Conservation (phyloP, 116 monocot genomes). For the Zostera marina region DNA sequence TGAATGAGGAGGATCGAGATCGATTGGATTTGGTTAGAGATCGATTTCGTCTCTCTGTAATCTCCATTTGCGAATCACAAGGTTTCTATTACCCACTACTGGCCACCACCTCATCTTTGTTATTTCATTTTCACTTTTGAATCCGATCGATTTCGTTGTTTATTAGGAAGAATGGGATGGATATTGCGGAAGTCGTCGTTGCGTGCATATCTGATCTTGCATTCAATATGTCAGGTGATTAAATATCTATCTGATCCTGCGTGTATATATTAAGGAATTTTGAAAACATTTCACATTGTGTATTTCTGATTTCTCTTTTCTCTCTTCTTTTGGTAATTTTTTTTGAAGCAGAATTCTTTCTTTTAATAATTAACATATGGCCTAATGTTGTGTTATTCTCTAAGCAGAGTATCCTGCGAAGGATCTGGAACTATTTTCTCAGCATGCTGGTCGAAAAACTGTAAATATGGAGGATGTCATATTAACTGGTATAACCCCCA, state of each 20-base stretch:
- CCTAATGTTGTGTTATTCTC: too few species aligned
- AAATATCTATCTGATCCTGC: too few species aligned
- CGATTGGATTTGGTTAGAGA: constrained; percentile 15
- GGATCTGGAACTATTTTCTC: constrained; percentile 77
- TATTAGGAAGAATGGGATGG: constrained; percentile 43
- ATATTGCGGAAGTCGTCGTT: constrained; percentile 54
- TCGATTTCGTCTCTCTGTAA: constrained; percentile 62
- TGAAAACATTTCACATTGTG: too few species aligned
- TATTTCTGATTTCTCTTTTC: too few species aligned
- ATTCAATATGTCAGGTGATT: constrained; percentile 55
- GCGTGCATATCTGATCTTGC: constrained; percentile 71
- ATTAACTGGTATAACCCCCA: constrained; percentile 34
- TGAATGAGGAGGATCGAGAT: not conserved
- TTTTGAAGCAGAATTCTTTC: too few species aligned
- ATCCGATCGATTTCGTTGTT: too few species aligned
- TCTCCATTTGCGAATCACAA: constrained; percentile 48
- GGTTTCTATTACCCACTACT: constrained; percentile 17
- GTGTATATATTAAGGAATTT: too few species aligned
- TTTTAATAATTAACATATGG: too few species aligned
- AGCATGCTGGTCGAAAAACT: constrained; percentile 83
- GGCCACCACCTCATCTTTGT: not conserved
- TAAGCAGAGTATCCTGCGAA: constrained; percentile 58
- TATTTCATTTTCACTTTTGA: too few species aligned
- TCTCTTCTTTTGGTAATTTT: too few species aligned
- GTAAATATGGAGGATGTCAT: constrained; percentile 91